These are phyloP conservation scores for Heliosperma pusillum DNA, from an alignment of 148 eudicot genomes.

Conservation along the genomic window DNA sequence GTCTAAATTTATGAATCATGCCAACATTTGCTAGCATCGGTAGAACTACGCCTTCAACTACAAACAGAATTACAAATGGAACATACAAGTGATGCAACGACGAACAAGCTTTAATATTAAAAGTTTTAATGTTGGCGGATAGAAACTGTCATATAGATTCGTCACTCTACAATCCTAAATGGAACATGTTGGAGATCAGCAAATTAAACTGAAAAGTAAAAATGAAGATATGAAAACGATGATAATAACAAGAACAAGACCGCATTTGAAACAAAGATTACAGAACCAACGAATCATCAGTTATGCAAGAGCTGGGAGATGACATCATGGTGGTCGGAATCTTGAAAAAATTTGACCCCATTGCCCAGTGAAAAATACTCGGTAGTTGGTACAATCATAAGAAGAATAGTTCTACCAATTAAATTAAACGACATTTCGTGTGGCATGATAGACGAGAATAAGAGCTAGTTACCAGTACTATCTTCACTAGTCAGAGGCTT, in stretches of 20 bases:
- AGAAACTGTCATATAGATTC: neutral
- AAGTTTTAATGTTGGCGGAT: too few relatives aligned
- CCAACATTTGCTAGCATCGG: too few relatives aligned
- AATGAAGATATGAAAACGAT: too few relatives aligned
- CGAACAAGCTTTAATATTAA: too few relatives aligned
- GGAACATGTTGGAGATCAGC: too few relatives aligned
- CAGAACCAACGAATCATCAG: neutral
- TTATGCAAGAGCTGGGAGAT: neutral
- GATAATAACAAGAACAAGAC: too few relatives aligned
- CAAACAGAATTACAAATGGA: too few relatives aligned
- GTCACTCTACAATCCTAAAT: too few relatives aligned
- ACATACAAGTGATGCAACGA: too few relatives aligned
- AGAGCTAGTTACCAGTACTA: neutral
- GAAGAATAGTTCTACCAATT: conserved; percentile 9
- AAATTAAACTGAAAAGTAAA: too few relatives aligned
- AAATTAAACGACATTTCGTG: neutral
- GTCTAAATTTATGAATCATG: too few relatives aligned
- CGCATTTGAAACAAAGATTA: neutral
- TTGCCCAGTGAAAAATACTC: neutral
- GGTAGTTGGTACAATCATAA: neutral
- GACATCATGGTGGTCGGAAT: neutral
- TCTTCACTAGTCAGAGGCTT: conserved; percentile 9
- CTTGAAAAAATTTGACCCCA: neutral
- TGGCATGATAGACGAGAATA: neutral
- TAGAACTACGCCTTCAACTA: too few relatives aligned